These are phyloP conservation scores for Thalassiosira hispida DNA, from an alignment of 352 stramenopile species.

Conservation along the genomic window DNA sequence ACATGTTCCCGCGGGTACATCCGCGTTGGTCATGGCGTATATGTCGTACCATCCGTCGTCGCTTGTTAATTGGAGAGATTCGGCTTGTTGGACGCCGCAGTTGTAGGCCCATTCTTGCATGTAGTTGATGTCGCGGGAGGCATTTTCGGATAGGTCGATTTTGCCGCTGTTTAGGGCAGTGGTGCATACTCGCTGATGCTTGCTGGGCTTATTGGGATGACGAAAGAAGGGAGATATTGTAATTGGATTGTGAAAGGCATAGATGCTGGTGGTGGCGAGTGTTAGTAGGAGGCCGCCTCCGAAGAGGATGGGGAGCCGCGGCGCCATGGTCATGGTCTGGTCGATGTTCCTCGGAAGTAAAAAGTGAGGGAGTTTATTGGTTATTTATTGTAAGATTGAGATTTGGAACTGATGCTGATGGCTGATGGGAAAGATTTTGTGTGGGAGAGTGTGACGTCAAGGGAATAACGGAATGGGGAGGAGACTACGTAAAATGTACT, in stretches of 20 bases:
- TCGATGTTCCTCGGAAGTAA: not conserved
- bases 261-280: not conserved
- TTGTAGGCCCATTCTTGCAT: slow-evolving; percentile 55
- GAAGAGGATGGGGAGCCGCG: not conserved
- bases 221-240: not conserved
- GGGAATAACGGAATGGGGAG: too few species aligned
- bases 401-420: too few species aligned
- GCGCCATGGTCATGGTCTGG: not conserved
- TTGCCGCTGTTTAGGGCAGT: not conserved
- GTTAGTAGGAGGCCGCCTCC: not conserved
- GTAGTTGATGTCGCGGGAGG: slow-evolving; percentile 39
- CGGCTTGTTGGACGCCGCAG: slow-evolving; percentile 52
- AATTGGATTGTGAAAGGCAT: not conserved
- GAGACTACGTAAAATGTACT: too few species aligned
- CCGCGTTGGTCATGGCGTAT: slow-evolving; percentile 7
- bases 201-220: not conserved
- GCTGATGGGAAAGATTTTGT: too few species aligned
- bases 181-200: not conserved
- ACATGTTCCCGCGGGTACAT: slow-evolving; percentile 31
- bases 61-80: slow-evolving; percentile 36
- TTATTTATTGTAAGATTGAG: too few species aligned
- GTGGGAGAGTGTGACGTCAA: too few species aligned
- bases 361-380: not conserved
- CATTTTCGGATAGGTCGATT: slow-evolving; percentile 47
- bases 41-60: slow-evolving; percentile 24